phyloP scores from a whole-genome alignment of 768 basidiomycete species.

The Rhodotorula toruloides region DNA sequence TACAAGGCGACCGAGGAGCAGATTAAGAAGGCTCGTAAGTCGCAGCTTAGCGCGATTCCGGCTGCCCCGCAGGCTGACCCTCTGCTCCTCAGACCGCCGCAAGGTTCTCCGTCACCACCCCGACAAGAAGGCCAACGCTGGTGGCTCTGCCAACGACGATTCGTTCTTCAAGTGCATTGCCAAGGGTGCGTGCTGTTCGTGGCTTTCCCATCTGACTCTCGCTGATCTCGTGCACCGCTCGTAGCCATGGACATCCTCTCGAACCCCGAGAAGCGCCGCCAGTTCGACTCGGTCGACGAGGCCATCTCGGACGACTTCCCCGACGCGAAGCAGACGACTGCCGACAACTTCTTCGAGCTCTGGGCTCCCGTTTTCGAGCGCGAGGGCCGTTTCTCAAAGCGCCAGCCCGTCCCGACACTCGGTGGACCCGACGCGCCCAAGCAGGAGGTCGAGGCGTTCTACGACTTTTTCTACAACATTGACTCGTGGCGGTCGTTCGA shows the following conservation, averaged over 20 bases:
- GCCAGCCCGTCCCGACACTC: slow-evolving; percentile 72
- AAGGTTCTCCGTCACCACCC: slow-evolving; percentile 99
- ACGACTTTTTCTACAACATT: slow-evolving; percentile 99
- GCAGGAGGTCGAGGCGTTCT: slow-evolving; percentile 81
- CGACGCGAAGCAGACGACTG: slow-evolving; percentile 46
- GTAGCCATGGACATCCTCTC: slow-evolving; percentile 90
- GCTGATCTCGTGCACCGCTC: no score
- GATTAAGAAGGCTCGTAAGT: slow-evolving; percentile 92
- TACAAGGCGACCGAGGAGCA: slow-evolving; percentile 82
- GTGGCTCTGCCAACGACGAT: slow-evolving; percentile 86
- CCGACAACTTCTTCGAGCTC: slow-evolving; percentile 62
- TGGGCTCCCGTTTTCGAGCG: slow-evolving; percentile 80
- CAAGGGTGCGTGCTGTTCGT: slow-evolving; percentile 53
- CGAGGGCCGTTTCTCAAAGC: slow-evolving; percentile 86
- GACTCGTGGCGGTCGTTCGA: slow-evolving; percentile 98
- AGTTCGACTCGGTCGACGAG: slow-evolving; percentile 93
- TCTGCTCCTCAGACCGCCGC: slow-evolving; percentile 86
- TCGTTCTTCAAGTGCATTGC: slow-evolving; percentile 99
- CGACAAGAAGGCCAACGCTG: slow-evolving; percentile 80
- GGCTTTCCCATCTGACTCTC: not conserved
- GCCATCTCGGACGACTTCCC: slow-evolving; percentile 71
- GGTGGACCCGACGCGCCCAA: slow-evolving; percentile 68
- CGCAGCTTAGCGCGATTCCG: no score
- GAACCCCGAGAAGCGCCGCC: slow-evolving; percentile 76
- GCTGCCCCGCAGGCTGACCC: no score